Conservation (phyloP, 1,284 basidiomycete species). For the Melampsora abietis-canadensis region DNA sequence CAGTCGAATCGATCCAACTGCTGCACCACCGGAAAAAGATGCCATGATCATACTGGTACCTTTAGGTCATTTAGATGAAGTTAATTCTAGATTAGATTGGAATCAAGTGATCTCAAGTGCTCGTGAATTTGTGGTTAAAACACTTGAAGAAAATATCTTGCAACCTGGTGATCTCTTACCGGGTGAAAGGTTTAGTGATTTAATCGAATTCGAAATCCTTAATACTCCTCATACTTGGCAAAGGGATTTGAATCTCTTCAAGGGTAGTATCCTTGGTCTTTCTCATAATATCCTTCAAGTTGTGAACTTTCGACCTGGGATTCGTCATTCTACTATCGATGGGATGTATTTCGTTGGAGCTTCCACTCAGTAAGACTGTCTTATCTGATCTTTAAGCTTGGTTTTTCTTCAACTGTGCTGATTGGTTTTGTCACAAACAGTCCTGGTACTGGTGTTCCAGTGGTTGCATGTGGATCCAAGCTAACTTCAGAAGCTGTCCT, state of each 20-base stretch:
- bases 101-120: conserved; percentile 48
- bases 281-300: conserved; percentile 54
- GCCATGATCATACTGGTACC: conserved; percentile 55
- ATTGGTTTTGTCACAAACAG: conserved; percentile 43
- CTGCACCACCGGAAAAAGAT: conserved; percentile 54
- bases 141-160: conserved; percentile 47
- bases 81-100: conserved; percentile 46
- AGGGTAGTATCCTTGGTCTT: conserved; percentile 55
- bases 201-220: conserved; percentile 50
- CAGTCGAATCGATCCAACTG: conserved; percentile 53
- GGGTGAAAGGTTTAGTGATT: conserved; percentile 45
- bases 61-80: conserved; percentile 51
- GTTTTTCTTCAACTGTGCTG: background rate
- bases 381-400: background rate
- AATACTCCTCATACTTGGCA: conserved; percentile 54
- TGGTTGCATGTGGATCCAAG: conserved; percentile 47
- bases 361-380: conserved; percentile 27
- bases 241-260: conserved; percentile 54
- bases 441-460: conserved; percentile 53
- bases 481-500: conserved; percentile 49
- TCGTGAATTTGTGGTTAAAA: conserved; percentile 47
- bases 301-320: conserved; percentile 52
- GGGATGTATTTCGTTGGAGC: conserved; percentile 40
- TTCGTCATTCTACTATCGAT: conserved; percentile 48
- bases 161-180: conserved; percentile 34